Evolutionary conservation across 2,329 filamentous ascomycete genomes (phyloP).

Genomic region (Trichophyton equinum): DNA sequence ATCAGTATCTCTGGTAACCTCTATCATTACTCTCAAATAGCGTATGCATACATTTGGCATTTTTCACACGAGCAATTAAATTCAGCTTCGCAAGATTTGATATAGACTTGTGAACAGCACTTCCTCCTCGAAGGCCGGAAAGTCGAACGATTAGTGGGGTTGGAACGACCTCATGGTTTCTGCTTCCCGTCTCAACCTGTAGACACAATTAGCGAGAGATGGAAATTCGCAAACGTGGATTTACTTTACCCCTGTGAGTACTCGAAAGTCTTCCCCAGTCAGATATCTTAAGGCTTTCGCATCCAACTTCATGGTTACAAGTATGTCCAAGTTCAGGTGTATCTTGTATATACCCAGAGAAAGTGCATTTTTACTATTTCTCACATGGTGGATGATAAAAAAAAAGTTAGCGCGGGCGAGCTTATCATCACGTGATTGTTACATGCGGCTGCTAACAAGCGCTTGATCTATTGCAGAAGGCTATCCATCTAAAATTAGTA

Average conservation of each 20-base stretch:
- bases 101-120: conserved; percentile 73
- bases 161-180: conserved; percentile 94
- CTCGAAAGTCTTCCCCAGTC: conserved; percentile 84
- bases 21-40: neutral
- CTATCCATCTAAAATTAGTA: too few relatives aligned
- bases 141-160: conserved; percentile 78
- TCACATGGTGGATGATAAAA: neutral
- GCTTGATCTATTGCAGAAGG: neutral
- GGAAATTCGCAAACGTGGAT: neutral
- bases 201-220: neutral
- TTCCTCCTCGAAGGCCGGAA: conserved; percentile 63
- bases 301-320: conserved; percentile 72
- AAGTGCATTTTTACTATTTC: neutral
- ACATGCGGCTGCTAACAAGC: neutral
- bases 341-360: neutral
- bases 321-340: neutral
- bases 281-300: conserved; percentile 88
- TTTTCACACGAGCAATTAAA: conserved; percentile 84
- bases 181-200: conserved; percentile 83
- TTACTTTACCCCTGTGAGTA: conserved; percentile 67
- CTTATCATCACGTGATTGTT: conserved; percentile 3
- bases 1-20: conserved; percentile 1
- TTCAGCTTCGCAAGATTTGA: conserved; percentile 83
- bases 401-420: neutral
- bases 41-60: conserved; percentile 57